Base-by-base conservation (phyloP, 257 asterid species). In the Eustoma russellianum region DNA sequence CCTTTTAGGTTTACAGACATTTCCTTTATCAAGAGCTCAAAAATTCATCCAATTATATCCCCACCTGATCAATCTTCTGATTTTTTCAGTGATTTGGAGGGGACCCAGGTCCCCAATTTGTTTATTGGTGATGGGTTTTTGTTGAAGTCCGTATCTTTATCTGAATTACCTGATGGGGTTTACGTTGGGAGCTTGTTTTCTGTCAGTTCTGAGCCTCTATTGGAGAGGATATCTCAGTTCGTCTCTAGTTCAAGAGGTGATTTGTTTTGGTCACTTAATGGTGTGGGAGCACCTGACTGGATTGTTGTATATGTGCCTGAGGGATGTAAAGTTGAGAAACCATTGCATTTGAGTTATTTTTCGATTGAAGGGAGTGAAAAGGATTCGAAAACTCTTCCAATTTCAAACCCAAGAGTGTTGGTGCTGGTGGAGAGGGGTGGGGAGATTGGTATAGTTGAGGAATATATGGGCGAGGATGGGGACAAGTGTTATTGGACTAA, bases 361-460 rank as follows among this genome's bases (percentile, higher is more conserved):
- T 74, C 95, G 9, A 63, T 68, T 66, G 75, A 76, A 62, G 83
- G 85, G 64, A 71, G 79, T 17, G 83, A 70, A 41, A 78, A 79
- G 51, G 88, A 55, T 33, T 75, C 76, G 5, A 86, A 83, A 64
- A 62, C 55, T 43, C 73, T 90, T 69, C 96, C 91, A 0, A 66
- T 86, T 68, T 90, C 95, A 4, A 90, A 82, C 66, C 98, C 98
- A 7, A 79, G 98, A 67, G 89, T 90, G 58, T 70, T 86, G 63
- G 81, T 86, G 57, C 46, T 90, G 78, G 98, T 86, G 70, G 96
- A 90, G 78, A 82, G 79, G 47, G 92, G 83, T 48, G 98, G 89
- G 60, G 94, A 83, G 61, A 63, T 90, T 68, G 51, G 83, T 72
- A 61, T 90, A 62, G 80, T 82, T 47, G 98, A 90, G 78, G 98